These are phyloP conservation scores for Gyrodon lividus DNA, from an alignment of 768 basidiomycete genomes.

Conservation along the genomic window DNA sequence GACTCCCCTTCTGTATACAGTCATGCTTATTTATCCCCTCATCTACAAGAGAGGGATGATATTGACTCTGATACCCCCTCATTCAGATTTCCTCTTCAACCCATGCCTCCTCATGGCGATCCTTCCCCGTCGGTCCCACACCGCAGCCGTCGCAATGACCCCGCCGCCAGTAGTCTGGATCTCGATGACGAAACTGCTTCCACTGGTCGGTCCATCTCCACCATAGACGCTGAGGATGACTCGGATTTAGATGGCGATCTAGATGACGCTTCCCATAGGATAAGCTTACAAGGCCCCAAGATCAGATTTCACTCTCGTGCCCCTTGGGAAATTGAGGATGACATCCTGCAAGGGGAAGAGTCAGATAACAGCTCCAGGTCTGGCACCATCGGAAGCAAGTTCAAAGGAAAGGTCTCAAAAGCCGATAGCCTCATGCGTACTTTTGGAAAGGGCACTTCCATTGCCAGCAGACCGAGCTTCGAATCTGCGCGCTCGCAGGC, in stretches of 20 bases:
- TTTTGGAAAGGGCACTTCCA: conserved; percentile 44
- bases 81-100: conserved; percentile 22
- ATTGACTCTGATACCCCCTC: conserved; percentile 25
- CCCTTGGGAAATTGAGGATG: conserved; percentile 74
- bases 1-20: conserved; percentile 75
- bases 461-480: conserved; percentile 53
- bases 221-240: conserved; percentile 35
- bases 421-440: conserved; percentile 43
- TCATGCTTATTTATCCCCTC: conserved; percentile 56
- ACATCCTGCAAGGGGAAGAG: conserved; percentile 45
- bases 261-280: conserved; percentile 46
- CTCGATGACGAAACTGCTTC: conserved; percentile 49
- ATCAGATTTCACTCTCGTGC: conserved; percentile 80
- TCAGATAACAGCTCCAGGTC: conserved; percentile 37
- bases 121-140: conserved; percentile 28
- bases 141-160: conserved; percentile 44
- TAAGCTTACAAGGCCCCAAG: conserved; percentile 79
- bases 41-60: conserved; percentile 34
- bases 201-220: conserved; percentile 29
- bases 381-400: conserved; percentile 29
- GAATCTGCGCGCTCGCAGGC: conserved; percentile 59
- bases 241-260: conserved; percentile 38
- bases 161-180: conserved; percentile 53
- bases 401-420: conserved; percentile 28
- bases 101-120: conserved; percentile 20